These are phyloP conservation scores for Dictyostelium purpureum DNA, from an alignment of 78 protist genomes.

Conservation along the genomic window DNA sequence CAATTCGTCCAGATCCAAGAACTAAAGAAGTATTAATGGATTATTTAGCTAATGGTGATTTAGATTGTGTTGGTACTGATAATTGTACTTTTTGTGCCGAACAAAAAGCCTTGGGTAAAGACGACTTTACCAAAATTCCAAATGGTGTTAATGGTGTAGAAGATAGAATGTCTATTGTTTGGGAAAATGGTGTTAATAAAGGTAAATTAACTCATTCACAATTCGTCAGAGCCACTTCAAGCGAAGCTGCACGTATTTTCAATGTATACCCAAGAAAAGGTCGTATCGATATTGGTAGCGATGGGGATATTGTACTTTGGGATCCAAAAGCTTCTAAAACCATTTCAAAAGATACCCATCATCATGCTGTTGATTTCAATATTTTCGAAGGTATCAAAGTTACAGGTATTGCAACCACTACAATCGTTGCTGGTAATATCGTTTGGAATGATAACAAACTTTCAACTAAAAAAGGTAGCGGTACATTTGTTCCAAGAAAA, in stretches of 20 bases:
- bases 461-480: constrained; percentile 57
- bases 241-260: constrained; percentile 91
- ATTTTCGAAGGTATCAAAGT: constrained; percentile 91
- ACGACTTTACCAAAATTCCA: constrained; percentile 90
- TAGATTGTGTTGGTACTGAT: constrained; percentile 91
- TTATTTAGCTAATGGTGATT: constrained; percentile 82
- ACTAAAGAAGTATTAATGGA: constrained; percentile 84
- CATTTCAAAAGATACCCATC: constrained; percentile 85
- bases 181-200: constrained; percentile 82
- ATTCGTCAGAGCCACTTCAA: constrained; percentile 88
- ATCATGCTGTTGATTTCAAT: constrained; percentile 91
- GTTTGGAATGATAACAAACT: constrained; percentile 73
- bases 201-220: constrained; percentile 78
- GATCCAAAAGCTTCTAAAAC: constrained; percentile 80
- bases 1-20: constrained; percentile 91
- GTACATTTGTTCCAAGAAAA: constrained; percentile 71
- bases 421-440: constrained; percentile 59
- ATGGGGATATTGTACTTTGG: constrained; percentile 92
- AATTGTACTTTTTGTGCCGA: constrained; percentile 90
- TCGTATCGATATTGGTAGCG: constrained; percentile 87
- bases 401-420: constrained; percentile 74
- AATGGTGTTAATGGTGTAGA: constrained; percentile 91
- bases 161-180: constrained; percentile 92
- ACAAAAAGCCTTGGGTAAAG: constrained; percentile 90
- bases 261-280: constrained; percentile 94